Base-by-base conservation (phyloP, 352 stramenopile genomes). In the Saprolegnia parasitica region DNA sequence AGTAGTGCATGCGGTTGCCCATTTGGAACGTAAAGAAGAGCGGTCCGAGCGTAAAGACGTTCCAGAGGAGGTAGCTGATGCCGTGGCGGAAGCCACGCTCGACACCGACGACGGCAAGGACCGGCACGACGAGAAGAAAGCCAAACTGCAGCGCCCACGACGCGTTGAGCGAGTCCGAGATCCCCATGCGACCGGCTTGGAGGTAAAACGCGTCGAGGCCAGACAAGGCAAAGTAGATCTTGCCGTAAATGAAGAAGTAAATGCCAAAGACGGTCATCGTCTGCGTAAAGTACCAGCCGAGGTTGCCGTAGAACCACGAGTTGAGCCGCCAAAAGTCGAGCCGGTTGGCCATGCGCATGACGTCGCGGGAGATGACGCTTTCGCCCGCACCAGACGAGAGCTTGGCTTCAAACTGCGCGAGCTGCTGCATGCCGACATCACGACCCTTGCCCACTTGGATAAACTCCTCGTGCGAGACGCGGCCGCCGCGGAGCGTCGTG, bases 21-120 rank as follows among this genome's bases (percentile, higher is more conserved):
- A 83, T 95, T 71, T 93, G 83, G 45, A 95, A 95, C 50, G 91
- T 93, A 75, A 93, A 95, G 57, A 93, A 95, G 18, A 95, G 63
- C 8, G 87, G 83, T 23, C 86, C 87, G n/a, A 95, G 76, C 16
- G 83, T 92, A 68, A 95, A 74, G 32, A 95, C 71, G 6, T 91
- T 68, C 72, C 91, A 83, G n/a, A 93, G 71, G 65, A 93, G 90
- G 60, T 95, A 82, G 0, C 91, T 74, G 29, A 93, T 73, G 26
- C 82, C 85, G 73, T 95, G 87, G 20, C 84, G 83, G 81, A 83
- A 95, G 35, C 87, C 85, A 54, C 88, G 89, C 68, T 95, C 85
- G 26, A 95, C 87, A 66, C 91, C 84, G 1, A 95, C 68, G 29
- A 83, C 91, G 1, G 87, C 86, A 35, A 95, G 89, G 60, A 95